phyloP scores from a whole-genome alignment of 2,329 filamentous ascomycete species.

The Alternaria ventricosa region DNA sequence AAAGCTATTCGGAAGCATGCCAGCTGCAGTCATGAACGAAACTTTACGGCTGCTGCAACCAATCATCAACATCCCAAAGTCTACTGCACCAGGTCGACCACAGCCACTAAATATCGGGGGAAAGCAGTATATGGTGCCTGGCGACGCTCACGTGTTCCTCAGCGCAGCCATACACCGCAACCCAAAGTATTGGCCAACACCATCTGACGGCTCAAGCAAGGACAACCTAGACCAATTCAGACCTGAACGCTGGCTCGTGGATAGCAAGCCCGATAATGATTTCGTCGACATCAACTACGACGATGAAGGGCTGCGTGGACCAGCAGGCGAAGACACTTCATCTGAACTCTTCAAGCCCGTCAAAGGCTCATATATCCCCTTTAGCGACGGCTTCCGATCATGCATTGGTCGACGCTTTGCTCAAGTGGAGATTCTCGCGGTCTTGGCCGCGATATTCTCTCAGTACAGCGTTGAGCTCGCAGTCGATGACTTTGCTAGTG shows the following conservation, averaged over 20 bases:
- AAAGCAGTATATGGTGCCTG: conserved; percentile 64
- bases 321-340: conserved; percentile 66
- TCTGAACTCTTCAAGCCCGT: conserved; percentile 61
- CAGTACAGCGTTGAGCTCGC: conserved; percentile 73
- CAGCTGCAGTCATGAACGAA: conserved; percentile 80
- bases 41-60: conserved; percentile 75
- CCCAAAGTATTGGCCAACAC: conserved; percentile 72
- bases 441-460: conserved; percentile 60
- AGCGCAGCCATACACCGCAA: conserved; percentile 67
- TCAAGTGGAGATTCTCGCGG: conserved; percentile 63
- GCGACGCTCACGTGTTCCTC: conserved; percentile 63
- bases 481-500: conserved; percentile 57
- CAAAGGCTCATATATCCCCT: conserved; percentile 62
- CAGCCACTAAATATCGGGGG: conserved; percentile 68
- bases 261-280: conserved; percentile 30
- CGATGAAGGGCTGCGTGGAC: conserved; percentile 64
- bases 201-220: conserved; percentile 31
- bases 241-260: conserved; percentile 73
- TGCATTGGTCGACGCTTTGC: conserved; percentile 64
- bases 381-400: conserved; percentile 62
- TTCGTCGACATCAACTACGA: conserved; percentile 51
- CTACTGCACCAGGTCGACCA: conserved; percentile 49
- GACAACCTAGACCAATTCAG: conserved; percentile 71
- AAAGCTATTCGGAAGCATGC: conserved; percentile 70
- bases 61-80: conserved; percentile 75